Evolutionary conservation across 495 filamentous ascomycete species (phyloP).

Genomic region (Trichoderma parareesei): DNA sequence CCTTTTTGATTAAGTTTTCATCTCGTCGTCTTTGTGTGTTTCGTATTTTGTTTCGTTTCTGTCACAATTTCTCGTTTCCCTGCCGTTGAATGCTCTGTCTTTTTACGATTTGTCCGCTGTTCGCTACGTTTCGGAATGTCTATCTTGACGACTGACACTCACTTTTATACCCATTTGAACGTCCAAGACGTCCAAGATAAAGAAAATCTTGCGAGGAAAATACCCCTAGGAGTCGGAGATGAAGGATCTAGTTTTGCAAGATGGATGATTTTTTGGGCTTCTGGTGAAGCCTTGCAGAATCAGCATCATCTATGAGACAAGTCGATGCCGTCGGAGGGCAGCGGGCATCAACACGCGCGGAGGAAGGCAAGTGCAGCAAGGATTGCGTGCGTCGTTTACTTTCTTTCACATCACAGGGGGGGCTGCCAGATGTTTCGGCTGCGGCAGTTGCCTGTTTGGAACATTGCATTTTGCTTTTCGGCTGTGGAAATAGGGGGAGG

Average conservation of each 20-base stretch:
- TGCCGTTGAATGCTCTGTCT: neutral
- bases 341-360: neutral
- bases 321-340: neutral
- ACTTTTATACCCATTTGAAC: constrained; percentile 13
- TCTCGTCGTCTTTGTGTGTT: constrained; percentile 2
- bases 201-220: constrained; percentile 12
- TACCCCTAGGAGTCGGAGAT: constrained; percentile 4
- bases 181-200: constrained; percentile 9
- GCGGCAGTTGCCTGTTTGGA: neutral
- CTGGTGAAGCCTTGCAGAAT: neutral
- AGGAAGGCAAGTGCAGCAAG: neutral
- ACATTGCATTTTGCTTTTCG: neutral
- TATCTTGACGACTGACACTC: constrained; percentile 11
- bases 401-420: neutral
- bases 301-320: neutral
- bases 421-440: neutral
- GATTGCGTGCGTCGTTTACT: neutral
- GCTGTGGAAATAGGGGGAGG: neutral
- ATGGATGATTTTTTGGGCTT: constrained; percentile 1
- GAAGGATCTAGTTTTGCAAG: constrained; percentile 6
- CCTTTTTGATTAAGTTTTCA: neutral
- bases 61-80: neutral
- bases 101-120: neutral
- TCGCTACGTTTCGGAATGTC: neutral
- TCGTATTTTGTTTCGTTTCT: neutral